Evolutionary conservation across 495 filamentous ascomycete species (phyloP), one percentile per base, ranked within the genome.

Genomic region (Astrothelium subdiscretum): DNA sequence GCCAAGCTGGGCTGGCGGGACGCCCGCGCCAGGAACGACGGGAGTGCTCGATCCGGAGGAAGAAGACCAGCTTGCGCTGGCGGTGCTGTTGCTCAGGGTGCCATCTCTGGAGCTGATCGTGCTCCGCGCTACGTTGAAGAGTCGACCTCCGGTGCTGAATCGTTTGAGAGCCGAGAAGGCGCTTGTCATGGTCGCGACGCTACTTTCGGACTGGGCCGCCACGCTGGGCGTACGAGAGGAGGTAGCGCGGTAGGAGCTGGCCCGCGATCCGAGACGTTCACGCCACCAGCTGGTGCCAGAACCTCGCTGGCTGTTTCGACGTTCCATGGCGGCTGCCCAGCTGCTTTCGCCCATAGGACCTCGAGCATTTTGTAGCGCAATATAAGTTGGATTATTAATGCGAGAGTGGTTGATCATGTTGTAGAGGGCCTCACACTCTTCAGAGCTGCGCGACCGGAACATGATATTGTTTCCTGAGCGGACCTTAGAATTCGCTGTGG

Each of bases 311-410:
- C 68, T 67, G 61, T 74, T 73, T 11, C 74, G 72, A 24, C 75
- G 75, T 44, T 78, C 77, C 67, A 79, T 73, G 22, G 65, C 64
- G 31, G 71, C 69, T 13, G 70, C 72, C 69, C 73, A 75, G 42
- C 69, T 72, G 57, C 51, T 68, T 20, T 71, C 73, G 32, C 68
- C 80, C 24, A 63, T 59, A 1, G 75, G 69, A 3, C 70, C 70
- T 13, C 85, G 77, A 5, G 85, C 85, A 60, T 87, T 85, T 70
- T 92, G 88, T 20, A 97, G 81, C 1, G 88, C 87, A 65, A 91
- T 89, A 71, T 89, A 96, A 32, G 87, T 91, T 10, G 90, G 87
- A 68, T 96, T 97, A 73, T 92, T 87, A 69, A 91, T 85, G 59
- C 90, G 83, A 24, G 90, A 83, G 35, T 84, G 79, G 69, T 97